Conservation (phyloP, 805 yeast species). For the Ogataea degrootiae region DNA sequence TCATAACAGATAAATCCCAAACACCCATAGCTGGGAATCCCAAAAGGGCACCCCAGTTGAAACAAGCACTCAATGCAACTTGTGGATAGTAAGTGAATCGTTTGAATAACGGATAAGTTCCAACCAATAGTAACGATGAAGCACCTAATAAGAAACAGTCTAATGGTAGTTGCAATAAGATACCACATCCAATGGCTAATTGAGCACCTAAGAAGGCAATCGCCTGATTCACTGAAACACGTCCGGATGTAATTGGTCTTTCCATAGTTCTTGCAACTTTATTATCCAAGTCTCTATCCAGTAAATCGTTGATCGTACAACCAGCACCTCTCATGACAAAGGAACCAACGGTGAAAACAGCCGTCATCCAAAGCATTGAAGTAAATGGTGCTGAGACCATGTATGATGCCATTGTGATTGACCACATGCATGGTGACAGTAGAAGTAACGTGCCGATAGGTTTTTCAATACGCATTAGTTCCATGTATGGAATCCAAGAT, state of each 20-base stretch:
- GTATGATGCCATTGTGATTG: slow-evolving; percentile 84
- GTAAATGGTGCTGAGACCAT: slow-evolving; percentile 63
- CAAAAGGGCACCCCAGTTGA: slow-evolving; percentile 89
- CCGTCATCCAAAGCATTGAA: slow-evolving; percentile 55
- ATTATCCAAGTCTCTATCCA: slow-evolving; percentile 77
- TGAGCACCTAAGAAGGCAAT: slow-evolving; percentile 67
- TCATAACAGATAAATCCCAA: slow-evolving; percentile 69
- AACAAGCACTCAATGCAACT: slow-evolving; percentile 70
- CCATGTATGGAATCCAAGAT: slow-evolving; percentile 83
- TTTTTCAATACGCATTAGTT: slow-evolving; percentile 83
- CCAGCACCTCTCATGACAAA: slow-evolving; percentile 97
- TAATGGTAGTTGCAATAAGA: slow-evolving; percentile 67
- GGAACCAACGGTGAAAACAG: slow-evolving; percentile 78
- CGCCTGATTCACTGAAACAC: slow-evolving; percentile 71
- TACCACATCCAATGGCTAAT: slow-evolving; percentile 64
- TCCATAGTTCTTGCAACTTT: slow-evolving; percentile 84
- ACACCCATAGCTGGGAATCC: slow-evolving; percentile 97
- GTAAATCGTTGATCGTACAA: slow-evolving; percentile 87
- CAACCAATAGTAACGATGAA: slow-evolving; percentile 70
- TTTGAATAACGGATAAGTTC: slow-evolving; percentile 88
- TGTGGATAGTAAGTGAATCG: slow-evolving; percentile 97
- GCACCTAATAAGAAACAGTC: slow-evolving; percentile 84
- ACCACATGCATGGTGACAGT: slow-evolving; percentile 86
- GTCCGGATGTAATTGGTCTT: slow-evolving; percentile 90
- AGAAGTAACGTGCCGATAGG: slow-evolving; percentile 94